phyloP scores from a whole-genome alignment of 768 basidiomycete genomes.

The Sarcodon aspratus region DNA sequence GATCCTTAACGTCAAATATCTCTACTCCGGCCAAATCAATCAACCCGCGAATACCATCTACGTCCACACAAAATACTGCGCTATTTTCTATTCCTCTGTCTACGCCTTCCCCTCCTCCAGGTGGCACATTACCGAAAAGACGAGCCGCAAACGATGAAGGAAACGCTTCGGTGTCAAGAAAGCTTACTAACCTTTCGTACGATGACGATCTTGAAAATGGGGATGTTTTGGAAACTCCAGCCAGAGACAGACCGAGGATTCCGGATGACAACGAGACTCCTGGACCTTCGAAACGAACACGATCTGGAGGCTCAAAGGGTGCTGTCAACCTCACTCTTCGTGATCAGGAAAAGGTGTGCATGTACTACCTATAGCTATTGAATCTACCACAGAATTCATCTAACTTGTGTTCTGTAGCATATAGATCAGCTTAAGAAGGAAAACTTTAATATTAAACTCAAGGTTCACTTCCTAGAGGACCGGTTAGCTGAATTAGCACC shows the following conservation, averaged over 20 bases:
- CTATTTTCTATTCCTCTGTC: constrained; percentile 37
- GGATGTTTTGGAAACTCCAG: constrained; percentile 43
- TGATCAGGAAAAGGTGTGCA: constrained; percentile 88
- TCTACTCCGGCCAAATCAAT: constrained; percentile 34
- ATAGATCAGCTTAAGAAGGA: constrained; percentile 95
- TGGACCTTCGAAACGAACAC: constrained; percentile 10
- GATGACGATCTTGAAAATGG: constrained; percentile 24
- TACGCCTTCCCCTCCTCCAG: constrained; percentile 35
- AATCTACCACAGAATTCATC: not conserved
- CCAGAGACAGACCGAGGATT: constrained; percentile 24
- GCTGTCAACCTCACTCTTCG: constrained; percentile 59
- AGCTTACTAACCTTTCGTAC: constrained; percentile 21
- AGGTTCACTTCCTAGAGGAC: constrained; percentile 92
- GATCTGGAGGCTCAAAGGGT: constrained; percentile 10
- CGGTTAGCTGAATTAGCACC: constrained; percentile 82
- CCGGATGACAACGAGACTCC: constrained; percentile 6
- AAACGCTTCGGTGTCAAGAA: constrained; percentile 25
- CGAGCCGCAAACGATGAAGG: constrained; percentile 28
- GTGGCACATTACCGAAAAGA: constrained; percentile 3
- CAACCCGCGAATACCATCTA: constrained; percentile 31
- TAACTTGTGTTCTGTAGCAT: constrained; percentile 39
- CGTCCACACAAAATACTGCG: constrained; percentile 39
- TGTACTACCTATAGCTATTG: not conserved
- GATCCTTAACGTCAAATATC: constrained; percentile 40
- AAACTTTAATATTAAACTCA: constrained; percentile 93